A percentile compares a stretch with the other conserved stretches of the same genome.
These are phyloP conservation scores for Candida vaughaniae DNA, from an alignment of 805 yeast species.

Conservation along the genomic window DNA sequence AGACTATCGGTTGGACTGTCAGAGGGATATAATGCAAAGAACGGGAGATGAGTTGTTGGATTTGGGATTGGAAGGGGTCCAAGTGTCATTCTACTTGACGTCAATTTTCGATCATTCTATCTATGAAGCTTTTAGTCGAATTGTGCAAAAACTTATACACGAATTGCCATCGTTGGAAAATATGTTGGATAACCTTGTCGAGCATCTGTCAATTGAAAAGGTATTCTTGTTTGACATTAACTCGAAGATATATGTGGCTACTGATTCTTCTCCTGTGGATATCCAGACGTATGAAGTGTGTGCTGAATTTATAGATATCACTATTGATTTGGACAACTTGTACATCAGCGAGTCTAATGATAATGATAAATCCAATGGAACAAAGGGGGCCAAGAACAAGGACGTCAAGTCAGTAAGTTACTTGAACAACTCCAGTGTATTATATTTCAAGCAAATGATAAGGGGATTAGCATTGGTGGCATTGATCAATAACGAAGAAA, in stretches of 20 bases:
- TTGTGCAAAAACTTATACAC: constrained; percentile 86
- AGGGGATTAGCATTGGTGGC: constrained; percentile 91
- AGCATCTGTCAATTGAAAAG: constrained; percentile 87
- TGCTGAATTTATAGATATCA: constrained; percentile 94
- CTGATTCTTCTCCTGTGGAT: constrained; percentile 95
- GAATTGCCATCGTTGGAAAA: constrained; percentile 88
- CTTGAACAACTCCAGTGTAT: constrained; percentile 77
- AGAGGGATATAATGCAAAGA: constrained; percentile 93
- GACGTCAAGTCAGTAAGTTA: constrained; percentile 68
- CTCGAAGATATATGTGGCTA: constrained; percentile 91
- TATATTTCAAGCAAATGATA: constrained; percentile 88
- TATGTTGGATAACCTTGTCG: constrained; percentile 82
- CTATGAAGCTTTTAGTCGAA: constrained; percentile 91
- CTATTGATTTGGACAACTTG: constrained; percentile 80
- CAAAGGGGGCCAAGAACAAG: constrained; percentile 12
- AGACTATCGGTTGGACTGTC: constrained; percentile 91
- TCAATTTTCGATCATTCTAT: constrained; percentile 95
- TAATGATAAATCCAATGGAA: constrained; percentile 8
- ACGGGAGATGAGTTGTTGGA: constrained; percentile 91
- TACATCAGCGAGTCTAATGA: constrained; percentile 37
- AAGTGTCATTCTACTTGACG: constrained; percentile 86
- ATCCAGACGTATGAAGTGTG: constrained; percentile 94
- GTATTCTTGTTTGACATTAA: constrained; percentile 89
- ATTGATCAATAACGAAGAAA: constrained; percentile 44
- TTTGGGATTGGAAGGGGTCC: constrained; percentile 86